phyloP scores from a whole-genome alignment of 2,329 filamentous ascomycete species.

The Trichoderma polysporum region DNA sequence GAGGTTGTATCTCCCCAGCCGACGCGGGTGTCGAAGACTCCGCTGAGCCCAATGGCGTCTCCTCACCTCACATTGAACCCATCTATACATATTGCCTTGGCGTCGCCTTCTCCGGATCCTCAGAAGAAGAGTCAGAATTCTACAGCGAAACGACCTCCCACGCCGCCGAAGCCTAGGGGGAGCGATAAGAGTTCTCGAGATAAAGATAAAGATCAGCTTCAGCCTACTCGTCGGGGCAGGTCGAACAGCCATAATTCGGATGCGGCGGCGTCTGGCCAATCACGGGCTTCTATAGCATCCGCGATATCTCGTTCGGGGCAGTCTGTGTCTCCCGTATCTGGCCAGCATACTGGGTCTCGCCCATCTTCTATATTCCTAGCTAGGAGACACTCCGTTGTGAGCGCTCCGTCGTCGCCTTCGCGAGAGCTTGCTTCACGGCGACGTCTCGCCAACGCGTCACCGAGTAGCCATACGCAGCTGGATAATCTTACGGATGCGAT shows the following conservation, averaged over 20 bases:
- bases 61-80: conserved; percentile 30
- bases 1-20: conserved; percentile 38
- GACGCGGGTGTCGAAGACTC: conserved; percentile 33
- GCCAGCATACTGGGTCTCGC: conserved; percentile 14
- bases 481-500: conserved; percentile 72
- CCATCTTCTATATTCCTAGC: conserved; percentile 21
- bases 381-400: conserved; percentile 26
- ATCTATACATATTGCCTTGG: conserved; percentile 21
- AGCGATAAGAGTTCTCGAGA: conserved; percentile 26
- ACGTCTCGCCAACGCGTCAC: conserved; percentile 31
- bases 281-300: background rate
- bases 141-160: conserved; percentile 33
- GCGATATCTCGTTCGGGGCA: conserved; percentile 7
- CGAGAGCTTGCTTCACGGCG: conserved; percentile 34
- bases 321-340: background rate
- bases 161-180: conserved; percentile 38
- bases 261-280: background rate
- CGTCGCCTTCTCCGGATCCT: conserved; percentile 32
- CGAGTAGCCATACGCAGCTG: conserved; percentile 50
- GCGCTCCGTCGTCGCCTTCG: conserved; percentile 36
- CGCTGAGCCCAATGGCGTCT: conserved; percentile 32
- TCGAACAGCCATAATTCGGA: conserved; percentile 21
- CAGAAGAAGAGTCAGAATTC: conserved; percentile 30
- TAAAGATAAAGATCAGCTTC: background rate
- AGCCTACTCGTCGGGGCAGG: conserved; percentile 2